phyloP scores from a whole-genome alignment of 1,284 basidiomycete genomes.

The Hymenochaete sp. region DNA sequence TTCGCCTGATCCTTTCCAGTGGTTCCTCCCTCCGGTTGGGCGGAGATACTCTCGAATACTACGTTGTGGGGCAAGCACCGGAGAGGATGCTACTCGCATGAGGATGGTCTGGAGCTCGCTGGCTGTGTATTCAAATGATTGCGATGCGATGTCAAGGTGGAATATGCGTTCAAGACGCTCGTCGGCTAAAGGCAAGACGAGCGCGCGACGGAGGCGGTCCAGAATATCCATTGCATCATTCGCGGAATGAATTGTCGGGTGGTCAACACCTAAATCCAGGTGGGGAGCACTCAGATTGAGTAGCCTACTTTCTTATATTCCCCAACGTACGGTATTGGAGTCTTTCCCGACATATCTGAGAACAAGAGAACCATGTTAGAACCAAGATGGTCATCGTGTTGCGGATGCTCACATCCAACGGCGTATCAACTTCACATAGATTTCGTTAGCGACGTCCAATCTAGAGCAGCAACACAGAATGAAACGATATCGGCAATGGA shows the following conservation, averaged over 20 bases:
- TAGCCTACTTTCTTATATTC: slow-evolving; percentile 5
- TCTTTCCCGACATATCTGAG: slow-evolving; percentile 16
- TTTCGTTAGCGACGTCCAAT: neutral
- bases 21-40: no score
- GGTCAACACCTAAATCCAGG: no score
- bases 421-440: slow-evolving; percentile 15
- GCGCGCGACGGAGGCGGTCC: slow-evolving; percentile 49
- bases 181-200: slow-evolving; percentile 39
- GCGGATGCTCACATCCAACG: slow-evolving; percentile 10
- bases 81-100: no score
- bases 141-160: slow-evolving; percentile 42
- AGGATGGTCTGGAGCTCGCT: slow-evolving; percentile 45
- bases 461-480: neutral
- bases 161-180: slow-evolving; percentile 59
- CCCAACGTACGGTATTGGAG: slow-evolving; percentile 13
- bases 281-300: slow-evolving; percentile 17
- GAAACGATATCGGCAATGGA: no score
- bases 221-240: slow-evolving; percentile 49
- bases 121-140: slow-evolving; percentile 39
- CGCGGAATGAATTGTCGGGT: slow-evolving; percentile 59
- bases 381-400: neutral
- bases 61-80: no score
- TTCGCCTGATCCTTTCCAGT: no score
- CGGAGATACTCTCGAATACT: no score
- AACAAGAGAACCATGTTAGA: slow-evolving; percentile 2